Conservation (phyloP, 371 early-diverging fungal genomes). For the Funneliformis caledonium region DNA sequence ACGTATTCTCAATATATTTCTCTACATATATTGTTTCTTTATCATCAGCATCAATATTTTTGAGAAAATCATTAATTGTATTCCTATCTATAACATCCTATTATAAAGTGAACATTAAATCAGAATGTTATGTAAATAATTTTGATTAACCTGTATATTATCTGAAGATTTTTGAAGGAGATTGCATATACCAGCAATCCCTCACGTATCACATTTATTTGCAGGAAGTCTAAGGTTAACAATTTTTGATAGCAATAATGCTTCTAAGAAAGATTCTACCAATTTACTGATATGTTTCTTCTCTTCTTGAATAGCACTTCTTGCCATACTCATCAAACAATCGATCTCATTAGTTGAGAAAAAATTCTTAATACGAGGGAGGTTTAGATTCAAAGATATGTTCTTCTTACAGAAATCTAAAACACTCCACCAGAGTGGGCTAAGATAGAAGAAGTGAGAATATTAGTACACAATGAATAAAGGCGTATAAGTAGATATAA, state of each 20-base stretch:
- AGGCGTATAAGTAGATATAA: neutral
- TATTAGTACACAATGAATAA: neutral
- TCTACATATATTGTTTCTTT: too few relatives aligned
- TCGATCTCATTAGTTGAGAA: conserved; percentile 5
- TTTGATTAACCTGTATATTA: conserved; percentile 6
- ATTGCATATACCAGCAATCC: conserved; percentile 16
- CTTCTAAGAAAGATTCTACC: conserved; percentile 20
- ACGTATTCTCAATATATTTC: too few relatives aligned
- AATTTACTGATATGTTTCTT: conserved; percentile 18
- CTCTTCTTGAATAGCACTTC: conserved; percentile 31
- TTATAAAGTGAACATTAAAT: neutral
- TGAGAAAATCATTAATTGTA: too few relatives aligned
- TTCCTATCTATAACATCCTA: too few relatives aligned
- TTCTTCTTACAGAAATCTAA: conserved; percentile 32
- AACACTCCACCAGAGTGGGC: conserved; percentile 36
- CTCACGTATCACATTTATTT: conserved; percentile 28
- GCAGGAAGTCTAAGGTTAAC: conserved; percentile 24
- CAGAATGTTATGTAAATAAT: conserved; percentile 8
- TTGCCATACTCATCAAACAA: neutral
- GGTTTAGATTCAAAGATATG: neutral
- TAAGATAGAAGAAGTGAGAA: neutral
- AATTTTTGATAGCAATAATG: conserved; percentile 23
- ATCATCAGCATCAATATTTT: too few relatives aligned
- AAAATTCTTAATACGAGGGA: conserved; percentile 6
- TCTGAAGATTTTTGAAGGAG: conserved; percentile 18